Conservation (phyloP, 768 basidiomycete species). For the Mycena maculata region DNA sequence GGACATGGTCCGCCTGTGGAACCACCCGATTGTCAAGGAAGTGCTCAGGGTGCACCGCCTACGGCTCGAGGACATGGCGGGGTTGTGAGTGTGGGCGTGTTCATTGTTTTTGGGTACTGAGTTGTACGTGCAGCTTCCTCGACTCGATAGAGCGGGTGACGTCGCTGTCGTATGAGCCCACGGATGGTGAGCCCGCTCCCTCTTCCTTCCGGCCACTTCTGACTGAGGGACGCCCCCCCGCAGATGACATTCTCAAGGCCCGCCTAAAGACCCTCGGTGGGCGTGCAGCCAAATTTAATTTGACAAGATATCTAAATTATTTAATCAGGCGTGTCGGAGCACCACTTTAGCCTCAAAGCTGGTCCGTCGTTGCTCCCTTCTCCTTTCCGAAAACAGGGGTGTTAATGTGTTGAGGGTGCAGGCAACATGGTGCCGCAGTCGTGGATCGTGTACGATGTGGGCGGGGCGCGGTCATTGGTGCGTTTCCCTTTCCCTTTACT, state of each 20-base stretch:
- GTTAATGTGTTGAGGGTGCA: too few relatives aligned
- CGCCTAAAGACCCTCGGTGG: slow-evolving; percentile 56
- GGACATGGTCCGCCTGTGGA: slow-evolving; percentile 65
- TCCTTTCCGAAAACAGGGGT: too few relatives aligned
- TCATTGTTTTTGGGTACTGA: not conserved
- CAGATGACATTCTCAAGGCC: slow-evolving; percentile 67
- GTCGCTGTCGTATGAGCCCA: slow-evolving; percentile 58
- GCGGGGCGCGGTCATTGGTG: slow-evolving; percentile 56
- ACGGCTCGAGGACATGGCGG: slow-evolving; percentile 63
- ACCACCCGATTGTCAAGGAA: slow-evolving; percentile 54
- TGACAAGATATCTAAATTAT: not conserved
- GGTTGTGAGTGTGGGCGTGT: slow-evolving; percentile 31
- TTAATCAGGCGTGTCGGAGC: slow-evolving; percentile 62
- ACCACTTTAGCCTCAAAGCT: slow-evolving; percentile 61
- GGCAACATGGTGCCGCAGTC: slow-evolving; percentile 40
- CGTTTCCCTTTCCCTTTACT: not conserved
- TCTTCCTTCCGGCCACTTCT: not conserved
- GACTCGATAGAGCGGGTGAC: slow-evolving; percentile 61
- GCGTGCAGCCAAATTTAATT: not conserved
- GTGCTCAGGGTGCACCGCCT: slow-evolving; percentile 55
- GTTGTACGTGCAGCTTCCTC: slow-evolving; percentile 54
- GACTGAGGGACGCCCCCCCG: not conserved
- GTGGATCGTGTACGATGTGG: slow-evolving; percentile 60
- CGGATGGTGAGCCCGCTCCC: slow-evolving; percentile 53
- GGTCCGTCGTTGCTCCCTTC: slow-evolving; percentile 39